Conservation (phyloP, 1,139 yeast genomes). For the Blastobotrys buckinghamii region DNA sequence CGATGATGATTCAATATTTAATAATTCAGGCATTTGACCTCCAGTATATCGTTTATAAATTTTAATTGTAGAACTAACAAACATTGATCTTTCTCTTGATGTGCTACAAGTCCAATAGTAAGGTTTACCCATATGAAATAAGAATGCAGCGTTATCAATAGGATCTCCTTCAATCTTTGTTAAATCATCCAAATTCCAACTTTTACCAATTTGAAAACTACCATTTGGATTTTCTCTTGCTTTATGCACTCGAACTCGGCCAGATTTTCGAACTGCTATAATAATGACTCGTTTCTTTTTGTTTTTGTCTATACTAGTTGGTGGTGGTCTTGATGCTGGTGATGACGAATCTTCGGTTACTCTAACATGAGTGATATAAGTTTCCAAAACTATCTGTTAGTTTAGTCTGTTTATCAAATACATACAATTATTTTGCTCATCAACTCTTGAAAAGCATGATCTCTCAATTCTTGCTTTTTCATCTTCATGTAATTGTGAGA, state of each 20-base stretch:
- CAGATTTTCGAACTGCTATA: slow-evolving; percentile 47
- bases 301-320: slow-evolving; percentile 22
- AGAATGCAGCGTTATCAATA: slow-evolving; percentile 37
- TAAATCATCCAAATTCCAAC: slow-evolving; percentile 84
- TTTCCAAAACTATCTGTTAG: slow-evolving; percentile 32
- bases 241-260: slow-evolving; percentile 73
- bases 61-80: slow-evolving; percentile 56
- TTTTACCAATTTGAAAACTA: slow-evolving; percentile 81
- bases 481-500: slow-evolving; percentile 14
- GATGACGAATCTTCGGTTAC: slow-evolving; percentile 26
- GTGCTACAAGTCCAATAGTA: slow-evolving; percentile 83
- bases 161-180: slow-evolving; percentile 51
- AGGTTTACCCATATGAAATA: slow-evolving; percentile 61
- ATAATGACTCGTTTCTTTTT: slow-evolving; percentile 35
- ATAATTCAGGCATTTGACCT: slow-evolving; percentile 57
- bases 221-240: slow-evolving; percentile 76
- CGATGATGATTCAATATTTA: slow-evolving; percentile 32
- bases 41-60: slow-evolving; percentile 65
- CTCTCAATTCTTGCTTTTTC: slow-evolving; percentile 18
- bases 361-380: slow-evolving; percentile 55
- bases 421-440: slow-evolving; percentile 19
- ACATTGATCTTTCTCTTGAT: slow-evolving; percentile 59
- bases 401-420: not conserved
- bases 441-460: slow-evolving; percentile 20
- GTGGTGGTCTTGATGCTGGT: slow-evolving; percentile 25